Evolutionary conservation across 352 stramenopile species (phyloP).

Genomic region (Phytophthora melonis): DNA sequence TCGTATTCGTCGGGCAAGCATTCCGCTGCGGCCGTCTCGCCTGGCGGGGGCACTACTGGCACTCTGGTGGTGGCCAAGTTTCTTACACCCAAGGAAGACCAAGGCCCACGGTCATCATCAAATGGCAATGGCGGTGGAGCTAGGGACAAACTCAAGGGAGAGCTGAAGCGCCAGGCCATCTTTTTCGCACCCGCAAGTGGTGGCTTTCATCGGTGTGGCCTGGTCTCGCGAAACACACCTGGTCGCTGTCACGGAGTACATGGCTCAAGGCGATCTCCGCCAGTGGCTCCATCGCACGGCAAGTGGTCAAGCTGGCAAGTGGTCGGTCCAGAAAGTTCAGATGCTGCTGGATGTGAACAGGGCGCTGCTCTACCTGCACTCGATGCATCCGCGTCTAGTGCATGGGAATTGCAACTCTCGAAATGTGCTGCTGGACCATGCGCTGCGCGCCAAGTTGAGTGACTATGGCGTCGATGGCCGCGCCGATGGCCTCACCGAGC

Average conservation of each 20-base stretch:
- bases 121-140: conserved; percentile 14
- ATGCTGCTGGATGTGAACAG: conserved; percentile 73
- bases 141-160: conserved; percentile 67
- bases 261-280: conserved; percentile 71
- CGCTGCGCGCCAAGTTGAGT: conserved; percentile 70
- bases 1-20: conserved; percentile 40
- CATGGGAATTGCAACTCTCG: conserved; percentile 77
- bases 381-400: conserved; percentile 60
- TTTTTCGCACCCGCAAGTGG: conserved; percentile 79
- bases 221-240: conserved; percentile 77
- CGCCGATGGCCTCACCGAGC: conserved; percentile 61
- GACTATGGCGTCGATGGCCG: conserved; percentile 65
- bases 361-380: conserved; percentile 75
- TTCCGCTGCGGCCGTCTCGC: conserved; percentile 27
- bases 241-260: conserved; percentile 79
- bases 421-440: conserved; percentile 68
- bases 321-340: conserved; percentile 62
- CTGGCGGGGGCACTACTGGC: conserved; percentile 37
- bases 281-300: conserved; percentile 72
- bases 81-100: conserved; percentile 47
- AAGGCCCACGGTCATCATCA: conserved; percentile 18
- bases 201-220: conserved; percentile 72
- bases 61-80: conserved; percentile 69
- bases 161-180: conserved; percentile 66
- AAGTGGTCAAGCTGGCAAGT: conserved; percentile 50